Conservation (phyloP, 495 filamentous ascomycete species). For the Sordaria brevicollis region DNA sequence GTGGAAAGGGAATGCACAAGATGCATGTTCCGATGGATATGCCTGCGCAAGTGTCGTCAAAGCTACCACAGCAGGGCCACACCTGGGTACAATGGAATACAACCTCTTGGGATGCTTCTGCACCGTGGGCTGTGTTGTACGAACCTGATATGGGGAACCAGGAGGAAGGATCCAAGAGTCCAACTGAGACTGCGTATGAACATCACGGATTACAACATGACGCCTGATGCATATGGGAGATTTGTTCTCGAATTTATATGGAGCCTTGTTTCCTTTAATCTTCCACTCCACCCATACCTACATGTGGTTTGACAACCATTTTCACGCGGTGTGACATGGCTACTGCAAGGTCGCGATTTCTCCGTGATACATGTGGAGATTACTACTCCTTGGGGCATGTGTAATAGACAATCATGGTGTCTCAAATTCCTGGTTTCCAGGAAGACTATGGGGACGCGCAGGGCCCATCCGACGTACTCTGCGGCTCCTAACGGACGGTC, state of each 20-base stretch:
- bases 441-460: neutral
- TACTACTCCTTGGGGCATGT: neutral
- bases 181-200: neutral
- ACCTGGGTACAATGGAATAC: neutral
- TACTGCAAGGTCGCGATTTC: neutral
- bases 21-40: neutral
- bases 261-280: neutral
- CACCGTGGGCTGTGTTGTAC: neutral
- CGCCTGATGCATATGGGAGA: neutral
- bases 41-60: neutral
- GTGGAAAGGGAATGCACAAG: neutral
- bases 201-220: neutral
- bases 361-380: neutral
- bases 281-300: neutral
- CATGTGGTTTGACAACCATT: neutral
- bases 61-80: neutral
- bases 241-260: neutral
- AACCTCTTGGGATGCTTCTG: neutral
- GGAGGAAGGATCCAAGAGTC: neutral
- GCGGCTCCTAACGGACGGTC: neutral
- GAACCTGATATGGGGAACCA: neutral
- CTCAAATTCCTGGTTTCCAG: neutral
- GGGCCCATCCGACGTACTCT: neutral
- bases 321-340: neutral
- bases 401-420: neutral